These are phyloP conservation scores for Mortierella sp. DNA, from an alignment of 371 early-diverging fungal species.

Conservation along the genomic window DNA sequence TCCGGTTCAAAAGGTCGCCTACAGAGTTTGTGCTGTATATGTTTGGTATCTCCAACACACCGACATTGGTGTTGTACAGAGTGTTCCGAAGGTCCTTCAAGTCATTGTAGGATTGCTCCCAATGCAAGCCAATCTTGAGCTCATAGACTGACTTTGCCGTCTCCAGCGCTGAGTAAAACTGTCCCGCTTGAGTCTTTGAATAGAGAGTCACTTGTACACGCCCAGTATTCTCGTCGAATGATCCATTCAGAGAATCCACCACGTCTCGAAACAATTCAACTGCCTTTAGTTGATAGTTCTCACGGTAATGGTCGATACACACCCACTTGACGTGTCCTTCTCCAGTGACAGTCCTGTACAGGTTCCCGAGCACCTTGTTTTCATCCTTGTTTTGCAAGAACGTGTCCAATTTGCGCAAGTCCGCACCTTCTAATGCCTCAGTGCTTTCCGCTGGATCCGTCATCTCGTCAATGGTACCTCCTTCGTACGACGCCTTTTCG, in stretches of 20 bases:
- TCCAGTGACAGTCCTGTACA: constrained; percentile 9
- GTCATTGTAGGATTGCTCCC: constrained; percentile 4
- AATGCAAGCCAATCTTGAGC: constrained; percentile 11
- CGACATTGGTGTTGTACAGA: constrained; percentile 9
- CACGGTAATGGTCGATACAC: constrained; percentile 26
- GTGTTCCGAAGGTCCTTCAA: constrained; percentile 14
- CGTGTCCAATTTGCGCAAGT: constrained; percentile 10
- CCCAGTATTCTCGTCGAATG: too few species aligned
- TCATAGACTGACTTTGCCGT: constrained; percentile 12
- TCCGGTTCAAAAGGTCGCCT: too few species aligned
- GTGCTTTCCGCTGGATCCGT: too few species aligned
- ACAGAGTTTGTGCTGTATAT: too few species aligned
- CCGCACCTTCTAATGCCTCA: too few species aligned
- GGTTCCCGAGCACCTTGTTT: constrained; percentile 8
- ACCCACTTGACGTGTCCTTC: constrained; percentile 28
- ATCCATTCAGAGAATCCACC: neutral
- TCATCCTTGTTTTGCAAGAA: constrained; percentile 15
- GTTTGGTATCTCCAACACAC: too few species aligned
- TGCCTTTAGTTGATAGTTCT: neutral
- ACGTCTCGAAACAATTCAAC: too few species aligned
- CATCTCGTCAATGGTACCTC: too few species aligned
- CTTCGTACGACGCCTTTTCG: too few species aligned
- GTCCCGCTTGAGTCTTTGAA: neutral
- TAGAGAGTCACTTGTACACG: too few species aligned
- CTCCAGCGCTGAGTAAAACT: constrained; percentile 23